Evolutionary conservation across 1,284 basidiomycete genomes (phyloP), one percentile per base, ranked within the genome.

Genomic region (Austroboletus novae-zelandiae): DNA sequence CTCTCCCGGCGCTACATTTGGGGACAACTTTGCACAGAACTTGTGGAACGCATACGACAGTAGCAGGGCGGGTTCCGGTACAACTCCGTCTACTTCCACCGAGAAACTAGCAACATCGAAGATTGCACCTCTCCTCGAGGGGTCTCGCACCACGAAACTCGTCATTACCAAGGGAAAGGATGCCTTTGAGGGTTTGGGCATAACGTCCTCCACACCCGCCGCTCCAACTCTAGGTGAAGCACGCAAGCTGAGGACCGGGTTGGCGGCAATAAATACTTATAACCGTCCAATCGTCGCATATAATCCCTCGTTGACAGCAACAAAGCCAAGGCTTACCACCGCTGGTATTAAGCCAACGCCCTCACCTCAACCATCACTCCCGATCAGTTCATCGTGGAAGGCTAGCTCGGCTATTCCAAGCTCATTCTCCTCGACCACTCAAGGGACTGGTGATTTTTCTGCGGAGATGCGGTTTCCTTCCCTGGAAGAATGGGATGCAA

Each of bases 171-270:
- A 73, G 48, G 72, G 74, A 25, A 83, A 77, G 54, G 88, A 91
- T 64, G 89, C 89, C 4, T 91, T 91, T 57, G 86, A 87, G 42
- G 88, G 85, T 11, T 71, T 91, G 34, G 87, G 84, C 7, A 60
- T 88, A 15, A 65, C 71, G 49, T 56, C 69, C 20, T 65, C 76
- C 9, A 71, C 70, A 18, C 73, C 72, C 44, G 73, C 77, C 5
- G 72, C 79, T 17, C 85, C 81, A 23, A 90, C 88, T 1, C 71
- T 90, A 5, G 88, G 79, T n/a, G 86, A 90, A 61, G 87, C 84
- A 30, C 75, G 86, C 43, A 84, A 83, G 61, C 65, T 83, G 50
- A 74, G 85, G 43, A 87, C 86, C 9, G 86, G 85, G 6, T 59
- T 86, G 43, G 83, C 82, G 17, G 71, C 71, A 36, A 55, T 68